Base-by-base conservation (phyloP, 192 early-diverging fungal species). In the Umbelopsis ramanniana region DNA sequence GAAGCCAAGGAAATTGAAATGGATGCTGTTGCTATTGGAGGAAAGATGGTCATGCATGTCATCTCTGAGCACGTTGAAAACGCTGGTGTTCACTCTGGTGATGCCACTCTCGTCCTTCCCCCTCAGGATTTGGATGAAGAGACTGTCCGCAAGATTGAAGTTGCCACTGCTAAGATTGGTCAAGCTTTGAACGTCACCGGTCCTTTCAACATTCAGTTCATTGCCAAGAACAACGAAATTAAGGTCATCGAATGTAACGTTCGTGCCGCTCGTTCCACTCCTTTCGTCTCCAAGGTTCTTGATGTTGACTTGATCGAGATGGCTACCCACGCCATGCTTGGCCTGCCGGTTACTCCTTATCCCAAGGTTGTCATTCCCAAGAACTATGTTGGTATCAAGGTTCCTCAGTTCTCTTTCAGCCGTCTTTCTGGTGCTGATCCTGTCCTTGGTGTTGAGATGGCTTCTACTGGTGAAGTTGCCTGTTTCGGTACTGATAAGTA, bases 231-330 rank as follows among this genome's bases (percentile, higher is more conserved):
- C 84, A 97, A 96, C 77, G 96, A 98, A 80, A 95, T 99, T 85
- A 99, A 99, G 88, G 94, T 99, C 66, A 99, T 99, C 76, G 97
- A 99, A 81, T 99, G 97, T 84, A 99, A 99, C 74, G 89, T 99
- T 45, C 93, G 97, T 66, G 96, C 97, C 0, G 93, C 97, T 21
- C 90, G 97, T 33, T 97, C 95, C 38, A 97, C 97, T 89, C 97
- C 97, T 47, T 99, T 99, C 73, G 95, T 95, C 12, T 97, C 96
- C 76, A 99, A 99, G 87, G 96, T 98, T 7, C 83, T 95, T 17
- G 95, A 93, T 52, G 86, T 96, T 12, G 94, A 99, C 78, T 83
- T 99, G 72, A 96, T 99, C 69, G 96, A 99, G 77, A 91, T 98
- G 91, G 96, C 97, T 2, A 97, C 95, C 74, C 87, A 90, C 78